A percentile compares a stretch with the other conserved stretches of the same genome.
These are phyloP conservation scores for Pugionium cornutum DNA, from an alignment of 345 rosid genomes.

Conservation along the genomic window DNA sequence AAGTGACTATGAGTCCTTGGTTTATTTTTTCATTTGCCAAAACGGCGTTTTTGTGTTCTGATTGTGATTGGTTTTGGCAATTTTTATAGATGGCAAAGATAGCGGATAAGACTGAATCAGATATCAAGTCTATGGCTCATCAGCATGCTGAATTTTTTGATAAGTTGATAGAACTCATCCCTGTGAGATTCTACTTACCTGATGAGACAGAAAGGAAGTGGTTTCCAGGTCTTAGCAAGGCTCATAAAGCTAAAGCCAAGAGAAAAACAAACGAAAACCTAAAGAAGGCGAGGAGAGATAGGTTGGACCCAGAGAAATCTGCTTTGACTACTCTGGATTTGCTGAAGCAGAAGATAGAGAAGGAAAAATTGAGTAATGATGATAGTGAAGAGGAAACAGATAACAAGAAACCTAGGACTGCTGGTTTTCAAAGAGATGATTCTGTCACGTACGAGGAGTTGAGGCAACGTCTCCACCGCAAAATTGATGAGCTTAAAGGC, in stretches of 20 bases:
- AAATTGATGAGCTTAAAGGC: conserved; percentile 69
- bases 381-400: conserved; percentile 48
- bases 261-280: conserved; percentile 63
- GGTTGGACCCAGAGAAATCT: conserved; percentile 73
- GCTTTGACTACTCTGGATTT: conserved; percentile 60
- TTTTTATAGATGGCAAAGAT: conserved; percentile 54
- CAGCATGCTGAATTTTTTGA: conserved; percentile 64
- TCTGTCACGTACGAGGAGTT: conserved; percentile 78
- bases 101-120: conserved; percentile 29
- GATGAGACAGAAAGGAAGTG: conserved; percentile 75
- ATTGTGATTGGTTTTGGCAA: conserved; percentile 16
- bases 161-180: conserved; percentile 72
- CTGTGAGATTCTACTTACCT: conserved; percentile 84
- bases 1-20: not conserved
- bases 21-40: not conserved
- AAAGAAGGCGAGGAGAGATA: conserved; percentile 78
- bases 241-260: conserved; percentile 64
- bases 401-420: conserved; percentile 6
- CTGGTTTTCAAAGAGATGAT: conserved; percentile 14
- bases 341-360: conserved; percentile 63
- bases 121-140: conserved; percentile 48
- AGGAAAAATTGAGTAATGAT: conserved; percentile 46
- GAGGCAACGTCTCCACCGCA: conserved; percentile 60
- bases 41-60: conserved; percentile 5
- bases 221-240: conserved; percentile 83